These are phyloP conservation scores for Ligustrum vulgare DNA, from an alignment of 257 asterid species.

Conservation along the genomic window DNA sequence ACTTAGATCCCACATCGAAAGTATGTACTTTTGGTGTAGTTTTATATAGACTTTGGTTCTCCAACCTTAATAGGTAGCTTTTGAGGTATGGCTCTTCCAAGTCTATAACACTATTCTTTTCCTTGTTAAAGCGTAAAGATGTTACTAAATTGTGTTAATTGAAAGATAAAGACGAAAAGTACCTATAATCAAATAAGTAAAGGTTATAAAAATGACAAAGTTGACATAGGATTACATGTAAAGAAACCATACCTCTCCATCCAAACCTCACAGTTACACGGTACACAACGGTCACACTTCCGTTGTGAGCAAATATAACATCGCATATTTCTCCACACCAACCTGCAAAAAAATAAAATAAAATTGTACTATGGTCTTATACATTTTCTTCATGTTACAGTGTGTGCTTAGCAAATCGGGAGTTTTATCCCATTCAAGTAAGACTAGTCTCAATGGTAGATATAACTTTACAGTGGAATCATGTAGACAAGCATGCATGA, in stretches of 20 bases:
- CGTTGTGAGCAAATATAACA: conserved; percentile 83
- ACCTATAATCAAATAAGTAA: background rate
- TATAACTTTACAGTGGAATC: too few species aligned
- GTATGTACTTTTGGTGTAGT: too few species aligned
- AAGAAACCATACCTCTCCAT: conserved; percentile 75
- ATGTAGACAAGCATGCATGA: too few species aligned
- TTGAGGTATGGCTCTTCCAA: too few species aligned
- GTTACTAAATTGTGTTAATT: background rate
- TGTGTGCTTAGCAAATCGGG: background rate
- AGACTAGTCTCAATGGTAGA: too few species aligned
- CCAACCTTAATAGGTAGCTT: too few species aligned
- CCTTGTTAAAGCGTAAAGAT: background rate
- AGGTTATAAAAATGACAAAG: background rate
- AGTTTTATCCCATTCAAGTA: too few species aligned
- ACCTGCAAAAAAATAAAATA: conserved; percentile 43
- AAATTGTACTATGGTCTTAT: background rate
- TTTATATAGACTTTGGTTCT: too few species aligned
- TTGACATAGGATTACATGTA: background rate
- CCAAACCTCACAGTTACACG: conserved; percentile 92
- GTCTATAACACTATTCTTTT: background rate
- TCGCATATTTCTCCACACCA: conserved; percentile 99
- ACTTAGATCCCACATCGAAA: too few species aligned
- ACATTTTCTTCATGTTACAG: background rate
- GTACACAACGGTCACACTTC: conserved; percentile 93
- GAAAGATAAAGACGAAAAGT: background rate